Base-by-base conservation (phyloP, 2,329 filamentous ascomycete genomes). In the Erysiphe neolycopersici region DNA sequence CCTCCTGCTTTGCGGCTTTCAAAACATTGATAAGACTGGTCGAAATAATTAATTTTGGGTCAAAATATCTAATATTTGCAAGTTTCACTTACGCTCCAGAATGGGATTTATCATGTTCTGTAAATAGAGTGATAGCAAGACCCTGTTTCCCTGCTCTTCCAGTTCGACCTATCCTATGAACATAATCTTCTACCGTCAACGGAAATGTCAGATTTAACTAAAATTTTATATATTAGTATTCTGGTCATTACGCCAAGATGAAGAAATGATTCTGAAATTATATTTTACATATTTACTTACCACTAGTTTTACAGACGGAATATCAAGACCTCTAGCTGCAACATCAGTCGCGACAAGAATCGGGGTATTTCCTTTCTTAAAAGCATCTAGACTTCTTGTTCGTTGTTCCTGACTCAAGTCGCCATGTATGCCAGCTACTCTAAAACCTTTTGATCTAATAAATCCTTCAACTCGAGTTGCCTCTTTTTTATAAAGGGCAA, bases 401-500 rank as follows among this genome's bases (percentile, higher is more conserved):
- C 89, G 74, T 63, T 92, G 83, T 50, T 84, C 77, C 59, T 98
- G 89, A 53, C 71, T 76, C 56, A 98, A 59, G 59, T 95, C 85
- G 44, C 89, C 89, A 61, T 98, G 89, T 49, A 98, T 98, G 44
- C 82, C 85, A 41, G 76, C 81, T 16, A 94, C 87, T 39, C 70
- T 71, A 58, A 91, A 78, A 26, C 85, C 83, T 56, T 79, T 80
- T 45, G 71, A 68, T 49, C 73, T 67, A 44, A 98, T 70, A 58
- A 85, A 83, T 47, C 70, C 68, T 61, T 95, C 87, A 8, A 98
- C 71, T 18, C 89, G 76, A 6, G 81, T 79, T 0, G 87, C 87
- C 64, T 98, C 89, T 64, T 98, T 98, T 65, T 98, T 98, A 70
- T 98, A 98, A 46, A 98, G 63, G 55, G 85, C 93, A 60, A 98